Evolutionary conservation across 1,139 yeast genomes (phyloP).

Genomic region (Saccharomycopsis crataegensis): DNA sequence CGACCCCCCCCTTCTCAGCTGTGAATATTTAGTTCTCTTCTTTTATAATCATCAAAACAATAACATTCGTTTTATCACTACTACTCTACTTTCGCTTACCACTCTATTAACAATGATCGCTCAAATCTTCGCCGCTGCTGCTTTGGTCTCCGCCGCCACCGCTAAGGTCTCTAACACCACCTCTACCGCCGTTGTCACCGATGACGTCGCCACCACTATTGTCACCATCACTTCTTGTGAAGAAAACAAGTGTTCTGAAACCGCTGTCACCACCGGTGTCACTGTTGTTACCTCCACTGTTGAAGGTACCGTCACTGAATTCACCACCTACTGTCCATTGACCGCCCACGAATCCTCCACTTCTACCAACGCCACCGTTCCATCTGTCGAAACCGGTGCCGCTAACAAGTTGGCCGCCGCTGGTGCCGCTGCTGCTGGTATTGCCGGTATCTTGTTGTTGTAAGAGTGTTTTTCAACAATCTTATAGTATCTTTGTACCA

Average conservation of each 20-base stretch:
- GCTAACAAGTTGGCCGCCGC: conserved; percentile 19
- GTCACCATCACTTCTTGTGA: conserved; percentile 35
- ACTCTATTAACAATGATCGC: conserved; percentile 14
- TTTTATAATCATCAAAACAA: background rate
- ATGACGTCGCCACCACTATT: conserved; percentile 29
- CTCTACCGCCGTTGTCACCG: conserved; percentile 4
- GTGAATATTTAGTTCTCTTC: background rate
- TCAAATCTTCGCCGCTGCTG: conserved; percentile 7
- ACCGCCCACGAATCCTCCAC: conserved; percentile 23
- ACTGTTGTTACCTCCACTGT: conserved; percentile 36
- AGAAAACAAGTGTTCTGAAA: conserved; percentile 28
- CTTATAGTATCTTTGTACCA: background rate
- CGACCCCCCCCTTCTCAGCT: no score
- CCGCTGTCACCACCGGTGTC: conserved; percentile 31
- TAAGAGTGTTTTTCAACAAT: conserved; percentile 5
- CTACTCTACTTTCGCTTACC: background rate
- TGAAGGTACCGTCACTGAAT: conserved; percentile 20
- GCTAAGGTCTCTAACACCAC: conserved; percentile 13
- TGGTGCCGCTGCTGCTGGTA: conserved; percentile 19
- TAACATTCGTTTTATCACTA: background rate
- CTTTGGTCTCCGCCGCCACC: conserved; percentile 12
- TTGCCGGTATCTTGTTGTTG: conserved; percentile 19
- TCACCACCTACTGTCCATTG: conserved; percentile 21
- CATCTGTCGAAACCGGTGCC: conserved; percentile 16
- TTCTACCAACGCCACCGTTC: conserved; percentile 5